Conservation (phyloP, 495 filamentous ascomycete species). For the Emericellopsis terricola region DNA sequence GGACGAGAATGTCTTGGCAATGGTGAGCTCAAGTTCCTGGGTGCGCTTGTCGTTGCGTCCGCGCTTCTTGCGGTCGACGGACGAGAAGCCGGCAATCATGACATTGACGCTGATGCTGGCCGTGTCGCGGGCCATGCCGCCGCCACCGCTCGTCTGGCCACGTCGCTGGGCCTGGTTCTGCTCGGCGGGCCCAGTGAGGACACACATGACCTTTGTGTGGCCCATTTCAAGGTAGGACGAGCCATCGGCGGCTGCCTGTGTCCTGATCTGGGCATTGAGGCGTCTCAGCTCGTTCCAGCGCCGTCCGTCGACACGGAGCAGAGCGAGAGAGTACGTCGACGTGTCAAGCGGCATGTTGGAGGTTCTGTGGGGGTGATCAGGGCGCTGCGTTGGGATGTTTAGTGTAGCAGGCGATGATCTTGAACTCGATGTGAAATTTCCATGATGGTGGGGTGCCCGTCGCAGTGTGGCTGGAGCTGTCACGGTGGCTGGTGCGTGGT, state of each 20-base stretch:
- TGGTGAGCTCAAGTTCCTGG: slow-evolving; percentile 58
- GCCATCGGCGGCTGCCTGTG: slow-evolving; percentile 78
- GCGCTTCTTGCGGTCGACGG: slow-evolving; percentile 64
- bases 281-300: slow-evolving; percentile 96
- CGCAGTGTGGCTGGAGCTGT: not conserved
- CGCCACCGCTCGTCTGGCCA: slow-evolving; percentile 14
- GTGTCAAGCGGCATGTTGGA: slow-evolving; percentile 75
- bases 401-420: too few relatives aligned
- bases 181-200: slow-evolving; percentile 53
- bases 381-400: too few relatives aligned
- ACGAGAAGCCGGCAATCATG: slow-evolving; percentile 70
- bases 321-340: slow-evolving; percentile 67
- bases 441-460: not conserved
- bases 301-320: slow-evolving; percentile 81
- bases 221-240: slow-evolving; percentile 86
- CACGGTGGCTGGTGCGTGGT: too few relatives aligned
- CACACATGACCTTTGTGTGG: slow-evolving; percentile 91
- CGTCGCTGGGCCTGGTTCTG: slow-evolving; percentile 34
- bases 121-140: slow-evolving; percentile 22
- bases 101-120: slow-evolving; percentile 68
- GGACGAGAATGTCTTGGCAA: slow-evolving; percentile 53
- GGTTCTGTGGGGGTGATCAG: not conserved
- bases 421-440: not conserved
- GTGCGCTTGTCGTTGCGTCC: slow-evolving; percentile 62
- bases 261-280: slow-evolving; percentile 74